These are phyloP conservation scores for Phytophthora hybrid DNA, from an alignment of 352 stramenopile genomes.

Conservation along the genomic window DNA sequence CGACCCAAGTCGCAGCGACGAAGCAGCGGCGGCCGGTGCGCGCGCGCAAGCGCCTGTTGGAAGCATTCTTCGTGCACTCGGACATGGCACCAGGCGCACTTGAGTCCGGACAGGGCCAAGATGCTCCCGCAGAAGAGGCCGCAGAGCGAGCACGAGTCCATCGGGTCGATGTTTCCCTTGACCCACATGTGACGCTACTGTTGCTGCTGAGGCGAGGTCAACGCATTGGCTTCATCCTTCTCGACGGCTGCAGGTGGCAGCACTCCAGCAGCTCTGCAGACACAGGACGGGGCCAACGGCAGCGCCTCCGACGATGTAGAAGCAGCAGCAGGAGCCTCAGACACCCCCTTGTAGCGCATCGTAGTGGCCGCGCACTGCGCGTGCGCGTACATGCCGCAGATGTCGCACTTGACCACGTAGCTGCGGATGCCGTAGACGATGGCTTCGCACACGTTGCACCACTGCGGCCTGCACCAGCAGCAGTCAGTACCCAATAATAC, in stretches of 20 bases:
- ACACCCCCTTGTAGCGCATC: slow-evolving; percentile 51
- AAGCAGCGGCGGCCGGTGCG: slow-evolving; percentile 45
- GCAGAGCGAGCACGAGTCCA: slow-evolving; percentile 83
- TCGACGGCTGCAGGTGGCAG: slow-evolving; percentile 19
- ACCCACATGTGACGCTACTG: slow-evolving; percentile 68
- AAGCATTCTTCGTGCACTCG: slow-evolving; percentile 87
- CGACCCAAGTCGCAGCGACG: slow-evolving; percentile 76
- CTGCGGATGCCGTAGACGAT: slow-evolving; percentile 88
- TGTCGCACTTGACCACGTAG: slow-evolving; percentile 87
- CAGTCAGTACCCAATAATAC: slow-evolving; percentile 4
- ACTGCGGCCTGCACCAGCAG: slow-evolving; percentile 55
- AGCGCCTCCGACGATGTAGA: background rate
- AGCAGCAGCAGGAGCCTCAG: slow-evolving; percentile 3
- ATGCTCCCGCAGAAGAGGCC: slow-evolving; percentile 85
- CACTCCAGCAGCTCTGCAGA: slow-evolving; percentile 37
- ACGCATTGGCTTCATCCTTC: slow-evolving; percentile 11
- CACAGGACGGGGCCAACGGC: slow-evolving; percentile 17
- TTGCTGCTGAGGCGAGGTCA: slow-evolving; percentile 13
- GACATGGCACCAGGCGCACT: slow-evolving; percentile 85
- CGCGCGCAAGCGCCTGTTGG: slow-evolving; percentile 43
- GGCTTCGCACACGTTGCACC: slow-evolving; percentile 84
- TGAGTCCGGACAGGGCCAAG: slow-evolving; percentile 80
- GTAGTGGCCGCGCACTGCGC: slow-evolving; percentile 72
- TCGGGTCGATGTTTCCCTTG: slow-evolving; percentile 87
- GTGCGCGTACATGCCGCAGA: slow-evolving; percentile 84